Conservation (phyloP, 1,139 yeast genomes). For the Scheffersomyces illinoinensis region DNA sequence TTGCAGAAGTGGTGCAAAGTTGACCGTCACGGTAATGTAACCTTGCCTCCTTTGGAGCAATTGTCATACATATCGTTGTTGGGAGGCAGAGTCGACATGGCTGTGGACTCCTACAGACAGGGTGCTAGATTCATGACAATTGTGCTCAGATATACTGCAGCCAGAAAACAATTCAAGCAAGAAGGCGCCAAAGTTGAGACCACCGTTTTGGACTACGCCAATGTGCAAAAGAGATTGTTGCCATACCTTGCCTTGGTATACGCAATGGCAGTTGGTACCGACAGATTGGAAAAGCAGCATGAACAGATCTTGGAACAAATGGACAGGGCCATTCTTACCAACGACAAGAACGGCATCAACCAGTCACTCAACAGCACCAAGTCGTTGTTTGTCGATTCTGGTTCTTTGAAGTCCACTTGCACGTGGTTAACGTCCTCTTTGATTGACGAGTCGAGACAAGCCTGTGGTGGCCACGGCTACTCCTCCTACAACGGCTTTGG, state of each 20-base stretch:
- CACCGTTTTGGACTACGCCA: conserved; percentile 77
- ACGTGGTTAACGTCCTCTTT: conserved; percentile 83
- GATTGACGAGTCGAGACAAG: conserved; percentile 87
- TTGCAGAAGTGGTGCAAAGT: conserved; percentile 79
- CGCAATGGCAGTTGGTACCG: conserved; percentile 74
- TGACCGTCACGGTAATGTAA: conserved; percentile 66
- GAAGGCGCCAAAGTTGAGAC: conserved; percentile 41
- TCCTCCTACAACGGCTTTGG: conserved; percentile 89
- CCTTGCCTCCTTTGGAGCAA: conserved; percentile 80
- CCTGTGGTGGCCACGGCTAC: conserved; percentile 98
- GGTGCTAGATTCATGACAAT: conserved; percentile 80
- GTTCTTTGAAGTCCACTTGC: conserved; percentile 83
- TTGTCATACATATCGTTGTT: conserved; percentile 83
- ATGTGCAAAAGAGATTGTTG: conserved; percentile 82
- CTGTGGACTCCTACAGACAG: conserved; percentile 76
- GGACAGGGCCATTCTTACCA: conserved; percentile 51
- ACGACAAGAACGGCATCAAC: conserved; percentile 41
- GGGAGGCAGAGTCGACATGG: conserved; percentile 91
- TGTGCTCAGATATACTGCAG: conserved; percentile 86
- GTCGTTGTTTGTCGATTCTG: conserved; percentile 81
- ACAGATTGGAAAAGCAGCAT: conserved; percentile 58
- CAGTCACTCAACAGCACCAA: conserved; percentile 65
- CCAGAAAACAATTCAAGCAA: conserved; percentile 79
- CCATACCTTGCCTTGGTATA: conserved; percentile 82
- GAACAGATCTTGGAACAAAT: conserved; percentile 53